These are phyloP conservation scores for Chlamydomonas urium DNA, from an alignment of 139 green algal genomes.

Conservation along the genomic window DNA sequence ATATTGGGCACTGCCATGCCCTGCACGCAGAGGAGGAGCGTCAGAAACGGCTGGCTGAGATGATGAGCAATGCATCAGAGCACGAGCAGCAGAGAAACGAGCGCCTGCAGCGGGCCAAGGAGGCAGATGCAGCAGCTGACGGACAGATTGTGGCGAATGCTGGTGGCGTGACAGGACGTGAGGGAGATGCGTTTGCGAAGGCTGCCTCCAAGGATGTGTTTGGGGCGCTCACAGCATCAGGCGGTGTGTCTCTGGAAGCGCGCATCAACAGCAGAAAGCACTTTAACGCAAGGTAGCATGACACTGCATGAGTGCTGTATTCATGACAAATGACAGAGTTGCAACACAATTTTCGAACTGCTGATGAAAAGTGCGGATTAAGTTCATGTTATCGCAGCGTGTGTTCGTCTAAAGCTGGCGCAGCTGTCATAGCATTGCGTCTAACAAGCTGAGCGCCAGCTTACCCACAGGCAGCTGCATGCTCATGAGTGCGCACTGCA, in stretches of 20 bases:
- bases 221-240: slow-evolving; percentile 18
- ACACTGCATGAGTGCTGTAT: background rate
- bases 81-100: slow-evolving; percentile 61
- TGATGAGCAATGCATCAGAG: slow-evolving; percentile 70
- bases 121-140: slow-evolving; percentile 22
- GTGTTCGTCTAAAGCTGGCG: too few relatives aligned
- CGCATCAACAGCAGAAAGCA: slow-evolving; percentile 38
- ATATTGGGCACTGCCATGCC: background rate
- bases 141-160: slow-evolving; percentile 9
- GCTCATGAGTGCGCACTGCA: slow-evolving; percentile 27
- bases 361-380: background rate
- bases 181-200: slow-evolving; percentile 43
- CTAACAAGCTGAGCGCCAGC: slow-evolving; percentile 11
- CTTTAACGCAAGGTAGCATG: background rate
- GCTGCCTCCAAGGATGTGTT: slow-evolving; percentile 46
- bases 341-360: background rate
- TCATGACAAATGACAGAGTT: background rate
- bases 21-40: slow-evolving; percentile 69
- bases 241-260: slow-evolving; percentile 30
- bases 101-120: slow-evolving; percentile 41
- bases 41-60: slow-evolving; percentile 69
- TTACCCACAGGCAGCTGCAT: slow-evolving; percentile 16
- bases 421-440: too few relatives aligned
- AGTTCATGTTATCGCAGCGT: too few relatives aligned
- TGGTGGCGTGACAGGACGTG: slow-evolving; percentile 5